A percentile compares a stretch with the other conserved stretches of the same genome.
Conservation (phyloP, 768 basidiomycete species). For the Boletus rubropictus region DNA sequence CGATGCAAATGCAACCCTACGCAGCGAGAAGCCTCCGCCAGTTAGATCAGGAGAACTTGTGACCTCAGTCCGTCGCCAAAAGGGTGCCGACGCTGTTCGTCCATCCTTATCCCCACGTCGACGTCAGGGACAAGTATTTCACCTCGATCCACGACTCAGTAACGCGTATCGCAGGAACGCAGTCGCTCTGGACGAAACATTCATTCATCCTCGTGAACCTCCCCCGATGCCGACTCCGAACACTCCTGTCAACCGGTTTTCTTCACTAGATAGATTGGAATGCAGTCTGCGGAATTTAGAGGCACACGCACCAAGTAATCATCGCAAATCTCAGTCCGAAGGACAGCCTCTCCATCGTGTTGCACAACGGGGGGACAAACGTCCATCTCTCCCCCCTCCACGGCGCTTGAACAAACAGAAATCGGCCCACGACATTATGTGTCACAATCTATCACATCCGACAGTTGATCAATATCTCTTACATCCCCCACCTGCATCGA, state of each 20-base stretch:
- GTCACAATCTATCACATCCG: not conserved
- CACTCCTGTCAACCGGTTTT: constrained; percentile 17
- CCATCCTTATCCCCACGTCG: constrained; percentile 7
- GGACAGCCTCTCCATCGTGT: constrained; percentile 2
- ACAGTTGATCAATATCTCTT: constrained; percentile 4
- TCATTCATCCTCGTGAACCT: constrained; percentile 13
- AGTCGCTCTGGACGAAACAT: constrained; percentile 10
- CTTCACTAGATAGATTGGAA: constrained; percentile 31
- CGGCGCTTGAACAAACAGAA: constrained; percentile 11
- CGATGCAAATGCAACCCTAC: not conserved
- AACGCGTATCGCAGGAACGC: not conserved
- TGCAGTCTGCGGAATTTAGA: constrained; percentile 31
- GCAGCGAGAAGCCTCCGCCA: not conserved
- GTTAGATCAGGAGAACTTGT: not conserved
- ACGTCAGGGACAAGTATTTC: constrained; percentile 27
- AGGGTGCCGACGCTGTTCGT: constrained; percentile 1
- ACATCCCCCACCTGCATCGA: constrained; percentile 4
- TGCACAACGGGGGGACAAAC: constrained; percentile 5
- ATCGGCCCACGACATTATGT: constrained; percentile 2
- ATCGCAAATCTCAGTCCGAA: constrained; percentile 20
- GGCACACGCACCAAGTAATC: constrained; percentile 24
- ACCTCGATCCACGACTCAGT: constrained; percentile 4
- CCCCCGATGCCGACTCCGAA: constrained; percentile 18
- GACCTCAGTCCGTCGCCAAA: constrained; percentile 10
- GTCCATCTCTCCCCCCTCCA: constrained; percentile 21